Evolutionary conservation across 2,329 filamentous ascomycete genomes (phyloP).

Genomic region (Thielaviopsis ethacetica): DNA sequence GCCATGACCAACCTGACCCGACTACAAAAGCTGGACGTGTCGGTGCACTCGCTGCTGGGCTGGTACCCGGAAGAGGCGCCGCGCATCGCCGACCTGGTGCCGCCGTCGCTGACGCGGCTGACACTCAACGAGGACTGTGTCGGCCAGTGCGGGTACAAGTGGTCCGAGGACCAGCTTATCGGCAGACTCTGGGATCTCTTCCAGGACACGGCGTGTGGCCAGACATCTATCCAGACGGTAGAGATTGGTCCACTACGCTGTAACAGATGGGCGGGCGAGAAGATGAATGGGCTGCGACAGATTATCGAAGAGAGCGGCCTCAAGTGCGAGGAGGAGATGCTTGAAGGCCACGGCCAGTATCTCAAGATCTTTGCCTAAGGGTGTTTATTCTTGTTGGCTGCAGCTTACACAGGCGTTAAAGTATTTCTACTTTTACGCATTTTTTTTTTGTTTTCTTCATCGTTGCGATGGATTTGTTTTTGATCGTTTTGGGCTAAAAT

Average conservation of each 20-base stretch:
- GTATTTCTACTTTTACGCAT: too few species aligned
- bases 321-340: conserved; percentile 5
- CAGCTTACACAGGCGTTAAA: too few species aligned
- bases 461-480: neutral
- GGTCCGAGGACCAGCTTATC: conserved; percentile 6
- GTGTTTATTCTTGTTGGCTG: neutral
- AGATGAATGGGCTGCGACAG: conserved; percentile 2
- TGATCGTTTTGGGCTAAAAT: neutral
- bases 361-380: conserved; percentile 6
- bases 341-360: conserved; percentile 8
- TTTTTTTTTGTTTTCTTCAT: neutral
- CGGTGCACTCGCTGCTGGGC: conserved; percentile 6
- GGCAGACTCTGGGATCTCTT: conserved; percentile 5
- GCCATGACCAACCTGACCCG: conserved; percentile 6
- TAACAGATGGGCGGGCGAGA: conserved; percentile 7
- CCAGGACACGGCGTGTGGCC: conserved; percentile 4
- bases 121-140: conserved; percentile 8
- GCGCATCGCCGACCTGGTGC: conserved; percentile 7
- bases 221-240: conserved; percentile 7
- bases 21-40: conserved; percentile 8
- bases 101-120: conserved; percentile 7
- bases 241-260: conserved; percentile 8
- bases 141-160: conserved; percentile 4
- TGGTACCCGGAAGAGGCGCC: conserved; percentile 9
- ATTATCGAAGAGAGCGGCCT: conserved; percentile 2